phyloP scores from a whole-genome alignment of 2,329 filamentous ascomycete genomes.

The Zasmidium cellare region DNA sequence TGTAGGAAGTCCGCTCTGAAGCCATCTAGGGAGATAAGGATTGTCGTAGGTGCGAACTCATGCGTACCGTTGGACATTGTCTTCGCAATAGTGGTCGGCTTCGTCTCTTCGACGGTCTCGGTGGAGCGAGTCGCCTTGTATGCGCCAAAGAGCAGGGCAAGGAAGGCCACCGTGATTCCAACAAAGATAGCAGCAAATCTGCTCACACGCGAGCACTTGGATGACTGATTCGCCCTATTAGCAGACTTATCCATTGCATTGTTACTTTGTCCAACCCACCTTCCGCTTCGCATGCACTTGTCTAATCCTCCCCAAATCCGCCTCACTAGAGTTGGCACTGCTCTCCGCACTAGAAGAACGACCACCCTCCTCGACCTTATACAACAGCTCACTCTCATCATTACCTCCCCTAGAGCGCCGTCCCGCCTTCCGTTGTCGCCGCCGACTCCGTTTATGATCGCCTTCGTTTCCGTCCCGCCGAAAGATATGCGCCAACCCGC shows the following conservation, averaged over 20 bases:
- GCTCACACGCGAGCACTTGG: conserved; percentile 35
- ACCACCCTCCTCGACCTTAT: conserved; percentile 83
- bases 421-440: conserved; percentile 28
- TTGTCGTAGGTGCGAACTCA: conserved; percentile 85
- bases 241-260: conserved; percentile 18
- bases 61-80: conserved; percentile 77
- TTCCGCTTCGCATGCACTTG: conserved; percentile 46
- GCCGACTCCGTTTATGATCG: conserved; percentile 14
- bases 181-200: conserved; percentile 43
- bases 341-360: conserved; percentile 22
- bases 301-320: conserved; percentile 53
- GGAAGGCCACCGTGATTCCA: conserved; percentile 54
- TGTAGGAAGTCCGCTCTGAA: conserved; percentile 93
- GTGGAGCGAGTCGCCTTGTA: conserved; percentile 53
- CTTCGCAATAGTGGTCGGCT: conserved; percentile 15
- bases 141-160: conserved; percentile 56
- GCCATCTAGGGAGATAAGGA: conserved; percentile 90
- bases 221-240: conserved; percentile 27
- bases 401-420: conserved; percentile 54
- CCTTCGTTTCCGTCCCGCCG: conserved; percentile 2
- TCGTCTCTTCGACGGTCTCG: background rate
- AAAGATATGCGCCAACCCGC: conserved; percentile 11
- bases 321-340: conserved; percentile 41
- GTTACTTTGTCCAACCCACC: conserved; percentile 26
- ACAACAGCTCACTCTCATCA: conserved; percentile 77